Evolutionary conservation across 345 rosid species (phyloP).

Genomic region (Gossypium anomalum): DNA sequence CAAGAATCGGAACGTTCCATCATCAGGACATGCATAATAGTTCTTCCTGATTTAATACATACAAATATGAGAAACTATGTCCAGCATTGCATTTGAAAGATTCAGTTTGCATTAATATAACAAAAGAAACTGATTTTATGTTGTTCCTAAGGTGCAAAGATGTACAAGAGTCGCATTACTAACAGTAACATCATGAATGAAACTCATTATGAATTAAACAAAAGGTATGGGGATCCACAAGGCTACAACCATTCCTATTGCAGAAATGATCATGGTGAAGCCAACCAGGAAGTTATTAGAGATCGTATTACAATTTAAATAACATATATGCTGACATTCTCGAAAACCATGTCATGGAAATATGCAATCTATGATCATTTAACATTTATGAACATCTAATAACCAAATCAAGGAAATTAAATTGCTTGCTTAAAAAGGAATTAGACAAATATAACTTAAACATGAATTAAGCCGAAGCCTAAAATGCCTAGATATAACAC

Average conservation of each 20-base stretch:
- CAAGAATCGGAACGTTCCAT: slow-evolving; percentile 71
- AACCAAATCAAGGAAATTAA: not conserved
- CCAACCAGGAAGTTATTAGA: slow-evolving; percentile 8
- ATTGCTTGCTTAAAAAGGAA: slow-evolving; percentile 3
- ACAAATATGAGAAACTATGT: slow-evolving; percentile 9
- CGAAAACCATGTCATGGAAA: not conserved
- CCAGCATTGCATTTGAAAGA: slow-evolving; percentile 5
- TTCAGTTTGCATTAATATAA: slow-evolving; percentile 1
- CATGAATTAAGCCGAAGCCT: not conserved
- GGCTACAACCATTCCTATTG: not conserved
- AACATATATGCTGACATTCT: not conserved
- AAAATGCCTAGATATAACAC: not conserved
- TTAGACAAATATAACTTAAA: not conserved
- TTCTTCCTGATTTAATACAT: slow-evolving; percentile 50
- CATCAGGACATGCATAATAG: slow-evolving; percentile 90
- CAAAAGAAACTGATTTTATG: not conserved
- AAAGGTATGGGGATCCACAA: not conserved
- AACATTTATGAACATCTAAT: not conserved
- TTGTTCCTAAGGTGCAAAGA: not conserved
- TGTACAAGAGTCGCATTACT: not conserved
- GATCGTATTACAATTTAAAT: not conserved
- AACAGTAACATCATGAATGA: not conserved
- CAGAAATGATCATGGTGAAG: slow-evolving; percentile 7
- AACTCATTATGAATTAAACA: slow-evolving; percentile 1
- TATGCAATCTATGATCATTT: not conserved